Evolutionary conservation across 345 rosid species (phyloP), one percentile per base, ranked within the genome.

Genomic region (Camelina hispida): DNA sequence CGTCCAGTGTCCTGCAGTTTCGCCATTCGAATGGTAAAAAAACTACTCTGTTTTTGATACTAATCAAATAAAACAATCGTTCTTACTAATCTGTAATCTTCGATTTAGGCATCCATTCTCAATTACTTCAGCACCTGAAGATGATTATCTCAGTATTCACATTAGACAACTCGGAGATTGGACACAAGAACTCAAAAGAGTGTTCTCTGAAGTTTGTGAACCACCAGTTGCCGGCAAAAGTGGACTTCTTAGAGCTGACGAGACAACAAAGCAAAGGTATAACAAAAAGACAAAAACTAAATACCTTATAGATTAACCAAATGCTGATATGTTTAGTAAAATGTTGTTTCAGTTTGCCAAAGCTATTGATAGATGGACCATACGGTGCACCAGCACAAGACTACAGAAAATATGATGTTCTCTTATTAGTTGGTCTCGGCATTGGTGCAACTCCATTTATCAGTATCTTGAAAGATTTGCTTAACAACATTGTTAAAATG

Each of bases 351-450:
- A 95, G 99, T 75, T 79, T 92, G 86, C 99, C 99, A 50, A 95
- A 89, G 90, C 98, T 95, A 75, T 69, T 81, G 37, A 95, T 95
- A 66, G 99, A 95, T 71, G 99, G 98, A 18, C 98, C 99, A 2
- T 95, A 95, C 43, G 99, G 99, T 56, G 99, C 99, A 55, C 97
- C 99, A 0, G 99, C 99, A 58, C 96, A 95, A 84, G 99, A 95
- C 69, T 95, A 92, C 64, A 55, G 75, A 17, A 95, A 90, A 62
- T 95, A 95, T 38, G 99, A 95, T 69, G 97, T 95, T 62, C 83
- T 95, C 47, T 76, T 95, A 30, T 91, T 95, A 11, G 97, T 95
- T 66, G 99, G 99, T 42, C 90, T 92, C 40, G 99, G 99, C 62
- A 95, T 95, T 65, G 99, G 99, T 63, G 99, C 99, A 6, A 95